These are phyloP conservation scores for Phallus indusiatus DNA, from an alignment of 768 basidiomycete species.

Conservation along the genomic window DNA sequence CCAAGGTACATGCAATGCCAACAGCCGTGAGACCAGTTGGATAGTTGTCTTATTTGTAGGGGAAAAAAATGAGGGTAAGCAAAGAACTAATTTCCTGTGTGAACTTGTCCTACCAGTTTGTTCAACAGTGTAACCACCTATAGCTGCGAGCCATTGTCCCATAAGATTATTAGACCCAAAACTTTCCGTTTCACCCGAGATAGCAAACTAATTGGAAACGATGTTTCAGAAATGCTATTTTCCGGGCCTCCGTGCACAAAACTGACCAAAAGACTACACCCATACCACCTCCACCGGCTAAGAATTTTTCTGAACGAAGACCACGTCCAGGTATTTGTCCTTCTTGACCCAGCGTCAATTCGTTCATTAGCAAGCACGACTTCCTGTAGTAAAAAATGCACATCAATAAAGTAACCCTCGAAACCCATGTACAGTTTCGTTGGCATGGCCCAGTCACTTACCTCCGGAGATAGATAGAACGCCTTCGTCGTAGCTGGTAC, in stretches of 20 bases:
- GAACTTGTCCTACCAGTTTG: slow-evolving; percentile 36
- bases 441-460: slow-evolving; percentile 17
- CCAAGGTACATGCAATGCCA: slow-evolving; percentile 51
- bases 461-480: slow-evolving; percentile 54
- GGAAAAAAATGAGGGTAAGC: neutral
- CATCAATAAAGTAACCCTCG: slow-evolving; percentile 1
- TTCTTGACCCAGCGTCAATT: slow-evolving; percentile 26
- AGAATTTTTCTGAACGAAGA: slow-evolving; percentile 38
- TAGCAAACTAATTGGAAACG: slow-evolving; percentile 37
- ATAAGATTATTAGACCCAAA: slow-evolving; percentile 65
- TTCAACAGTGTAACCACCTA: slow-evolving; percentile 52
- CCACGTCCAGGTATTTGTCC: slow-evolving; percentile 38
- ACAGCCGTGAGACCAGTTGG: slow-evolving; percentile 59
- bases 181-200: slow-evolving; percentile 59
- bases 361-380: slow-evolving; percentile 43
- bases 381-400: slow-evolving; percentile 27
- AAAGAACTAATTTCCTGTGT: neutral
- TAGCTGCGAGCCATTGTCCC: slow-evolving; percentile 61
- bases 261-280: slow-evolving; percentile 50
- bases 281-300: slow-evolving; percentile 59
- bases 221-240: too few species aligned
- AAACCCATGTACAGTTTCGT: slow-evolving; percentile 6
- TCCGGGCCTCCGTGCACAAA: neutral
- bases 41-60: slow-evolving; percentile 33
- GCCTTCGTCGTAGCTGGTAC: slow-evolving; percentile 54